Evolutionary conservation across 768 basidiomycete species (phyloP).

Genomic region (Mycena galopus): DNA sequence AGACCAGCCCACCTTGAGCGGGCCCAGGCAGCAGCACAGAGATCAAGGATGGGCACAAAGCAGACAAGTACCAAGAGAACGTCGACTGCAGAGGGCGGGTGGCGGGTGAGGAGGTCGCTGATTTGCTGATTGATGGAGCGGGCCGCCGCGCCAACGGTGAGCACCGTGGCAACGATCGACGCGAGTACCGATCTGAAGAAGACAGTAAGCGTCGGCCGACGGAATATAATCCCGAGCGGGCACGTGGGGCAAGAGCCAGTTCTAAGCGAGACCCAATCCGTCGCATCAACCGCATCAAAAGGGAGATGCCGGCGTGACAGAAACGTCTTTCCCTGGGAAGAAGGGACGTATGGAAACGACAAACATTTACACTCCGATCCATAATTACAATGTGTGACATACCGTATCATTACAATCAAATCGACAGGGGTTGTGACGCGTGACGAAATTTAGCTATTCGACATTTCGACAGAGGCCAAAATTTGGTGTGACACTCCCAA

Average conservation of each 20-base stretch:
- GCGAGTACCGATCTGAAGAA: conserved; percentile 2
- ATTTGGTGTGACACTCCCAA: too few relatives aligned
- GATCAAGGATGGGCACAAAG: neutral
- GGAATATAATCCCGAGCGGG: neutral
- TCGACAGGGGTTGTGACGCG: too few relatives aligned
- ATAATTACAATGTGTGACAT: too few relatives aligned
- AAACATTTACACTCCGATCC: too few relatives aligned
- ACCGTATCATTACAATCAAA: too few relatives aligned
- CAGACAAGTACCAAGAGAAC: neutral
- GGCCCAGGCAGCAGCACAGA: conserved; percentile 10
- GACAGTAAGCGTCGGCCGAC: neutral
- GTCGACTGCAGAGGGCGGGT: conserved; percentile 5
- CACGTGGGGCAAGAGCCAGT: neutral
- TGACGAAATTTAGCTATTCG: too few relatives aligned
- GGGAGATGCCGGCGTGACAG: neutral
- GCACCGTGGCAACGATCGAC: conserved; percentile 14
- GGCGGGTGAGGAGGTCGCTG: neutral
- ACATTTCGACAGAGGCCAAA: too few relatives aligned
- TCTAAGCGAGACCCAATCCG: neutral
- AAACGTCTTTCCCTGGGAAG: neutral
- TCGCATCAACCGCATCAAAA: neutral
- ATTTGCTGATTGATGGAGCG: neutral
- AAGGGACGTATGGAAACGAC: too few relatives aligned
- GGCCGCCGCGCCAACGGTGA: conserved; percentile 17
- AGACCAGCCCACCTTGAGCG: neutral